Evolutionary conservation across 768 basidiomycete genomes (phyloP).

Genomic region (Hericium alpestre): DNA sequence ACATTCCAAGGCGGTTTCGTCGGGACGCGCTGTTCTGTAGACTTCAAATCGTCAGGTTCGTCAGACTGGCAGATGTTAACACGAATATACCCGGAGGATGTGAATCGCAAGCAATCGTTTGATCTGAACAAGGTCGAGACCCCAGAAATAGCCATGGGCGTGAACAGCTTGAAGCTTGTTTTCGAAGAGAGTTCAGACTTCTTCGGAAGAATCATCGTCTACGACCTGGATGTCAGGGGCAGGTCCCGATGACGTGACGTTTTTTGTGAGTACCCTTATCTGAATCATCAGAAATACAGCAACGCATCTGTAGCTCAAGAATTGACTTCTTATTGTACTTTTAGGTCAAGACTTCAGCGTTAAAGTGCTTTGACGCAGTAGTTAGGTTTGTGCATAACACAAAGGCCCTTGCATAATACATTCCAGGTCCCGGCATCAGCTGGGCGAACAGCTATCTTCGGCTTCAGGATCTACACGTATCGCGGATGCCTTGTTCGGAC

Average conservation of each 20-base stretch:
- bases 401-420: too few relatives aligned
- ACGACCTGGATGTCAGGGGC: slow-evolving; percentile 37
- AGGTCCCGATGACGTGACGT: background rate
- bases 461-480: too few relatives aligned
- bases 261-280: too few relatives aligned
- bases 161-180: slow-evolving; percentile 41
- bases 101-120: slow-evolving; percentile 64
- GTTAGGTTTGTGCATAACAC: too few relatives aligned
- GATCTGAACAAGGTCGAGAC: slow-evolving; percentile 26
- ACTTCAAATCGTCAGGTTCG: slow-evolving; percentile 15
- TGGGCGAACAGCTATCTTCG: too few relatives aligned
- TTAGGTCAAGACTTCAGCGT: too few relatives aligned
- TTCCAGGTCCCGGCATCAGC: too few relatives aligned
- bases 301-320: too few relatives aligned
- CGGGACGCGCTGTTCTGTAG: slow-evolving; percentile 44
- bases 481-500: too few relatives aligned
- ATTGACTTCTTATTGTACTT: too few relatives aligned
- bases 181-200: slow-evolving; percentile 81
- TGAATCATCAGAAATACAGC: background rate
- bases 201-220: slow-evolving; percentile 70
- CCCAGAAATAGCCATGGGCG: slow-evolving; percentile 26
- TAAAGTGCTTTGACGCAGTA: too few relatives aligned
- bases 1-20: slow-evolving; percentile 85
- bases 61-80: slow-evolving; percentile 40
- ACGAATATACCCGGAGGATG: slow-evolving; percentile 67